Conservation (phyloP, 441 rosid species). For the Geranium incanum region DNA sequence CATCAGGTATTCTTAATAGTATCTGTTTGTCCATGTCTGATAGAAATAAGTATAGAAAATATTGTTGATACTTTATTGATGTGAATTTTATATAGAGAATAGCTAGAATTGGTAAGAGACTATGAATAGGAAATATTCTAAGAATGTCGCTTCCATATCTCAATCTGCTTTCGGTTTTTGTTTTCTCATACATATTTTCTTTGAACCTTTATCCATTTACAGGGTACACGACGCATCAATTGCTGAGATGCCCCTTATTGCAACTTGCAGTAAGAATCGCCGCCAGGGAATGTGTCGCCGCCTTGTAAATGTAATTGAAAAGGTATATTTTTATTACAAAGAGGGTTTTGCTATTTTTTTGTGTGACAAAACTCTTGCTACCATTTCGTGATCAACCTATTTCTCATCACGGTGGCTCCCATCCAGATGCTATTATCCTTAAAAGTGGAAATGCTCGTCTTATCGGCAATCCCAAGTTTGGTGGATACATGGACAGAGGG, state of each 20-base stretch:
- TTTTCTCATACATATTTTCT: too few species aligned
- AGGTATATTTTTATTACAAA: slow-evolving; percentile 36
- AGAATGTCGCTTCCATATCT: too few species aligned
- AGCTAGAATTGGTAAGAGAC: too few species aligned
- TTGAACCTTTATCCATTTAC: too few species aligned
- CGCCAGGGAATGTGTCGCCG: slow-evolving; percentile 90
- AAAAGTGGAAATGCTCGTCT: slow-evolving; percentile 77
- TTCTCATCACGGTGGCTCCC: slow-evolving; percentile 19
- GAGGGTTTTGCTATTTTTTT: background rate
- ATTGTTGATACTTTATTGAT: too few species aligned
- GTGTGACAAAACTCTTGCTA: too few species aligned
- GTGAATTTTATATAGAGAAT: too few species aligned
- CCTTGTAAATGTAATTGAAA: slow-evolving; percentile 70
- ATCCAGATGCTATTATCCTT: slow-evolving; percentile 61
- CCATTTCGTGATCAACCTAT: slow-evolving; percentile 2
- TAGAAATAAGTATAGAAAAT: too few species aligned
- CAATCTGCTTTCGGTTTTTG: too few species aligned
- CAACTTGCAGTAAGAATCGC: slow-evolving; percentile 82
- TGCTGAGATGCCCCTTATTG: slow-evolving; percentile 98
- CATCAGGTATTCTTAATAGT: slow-evolving; percentile 26
- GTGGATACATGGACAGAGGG: slow-evolving; percentile 83
- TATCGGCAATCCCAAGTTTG: slow-evolving; percentile 76
- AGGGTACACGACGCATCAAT: slow-evolving; percentile 70
- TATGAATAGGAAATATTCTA: too few species aligned
- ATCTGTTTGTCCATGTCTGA: too few species aligned